Evolutionary conservation across 2,329 filamentous ascomycete species (phyloP), one percentile per base, ranked within the genome.

Genomic region (Colletotrichum paranaense): DNA sequence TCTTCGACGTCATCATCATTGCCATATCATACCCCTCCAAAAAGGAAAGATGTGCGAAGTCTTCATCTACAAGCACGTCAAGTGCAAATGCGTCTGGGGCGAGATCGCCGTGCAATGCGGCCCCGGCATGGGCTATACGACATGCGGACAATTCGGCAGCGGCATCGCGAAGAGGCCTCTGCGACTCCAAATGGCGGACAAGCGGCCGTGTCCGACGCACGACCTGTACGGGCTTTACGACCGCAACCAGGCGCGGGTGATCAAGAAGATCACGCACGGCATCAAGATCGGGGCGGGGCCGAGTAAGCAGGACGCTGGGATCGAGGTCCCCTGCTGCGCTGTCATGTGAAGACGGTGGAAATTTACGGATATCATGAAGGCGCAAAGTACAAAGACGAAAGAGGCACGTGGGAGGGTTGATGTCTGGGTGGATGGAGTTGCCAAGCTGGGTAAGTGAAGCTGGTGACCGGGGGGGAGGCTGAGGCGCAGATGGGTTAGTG

Each of bases 1-100:
- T 49, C 19, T 49, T 8, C 42, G 4, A 4, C 42, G 19, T n/a
- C 42, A 49, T 11, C 8, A 8, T 9, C 19, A n/a, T 22, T 22
- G 19, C 16, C 42, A 9, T n/a, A n/a, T 22, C 42, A 49, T 11
- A n/a, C 7, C 19, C 3, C 19, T 22, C 52, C 53, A 52, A 28
- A 67, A 64, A 12, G 14, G 24, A 76, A 42, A 59, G 32, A 89
- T 90, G 88, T 90, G 88, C 78, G 75, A 77, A 22, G 82, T 85
- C n/a, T 84, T 81, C 30, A 85, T 86, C 79, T 88, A 84, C 79
- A 81, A 82, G 71, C 86, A 88, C 79, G 85, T 84, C 62, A 76
- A 75, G 72, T 90, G 88, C 84, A 81, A 82, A 12, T 88, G 89
- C 82, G 84, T 82, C 76, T 91, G 88, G 88, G 83, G 87, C 55